These are phyloP conservation scores for Alternaria gaisen DNA, from an alignment of 2,329 filamentous ascomycete species.

Conservation along the genomic window DNA sequence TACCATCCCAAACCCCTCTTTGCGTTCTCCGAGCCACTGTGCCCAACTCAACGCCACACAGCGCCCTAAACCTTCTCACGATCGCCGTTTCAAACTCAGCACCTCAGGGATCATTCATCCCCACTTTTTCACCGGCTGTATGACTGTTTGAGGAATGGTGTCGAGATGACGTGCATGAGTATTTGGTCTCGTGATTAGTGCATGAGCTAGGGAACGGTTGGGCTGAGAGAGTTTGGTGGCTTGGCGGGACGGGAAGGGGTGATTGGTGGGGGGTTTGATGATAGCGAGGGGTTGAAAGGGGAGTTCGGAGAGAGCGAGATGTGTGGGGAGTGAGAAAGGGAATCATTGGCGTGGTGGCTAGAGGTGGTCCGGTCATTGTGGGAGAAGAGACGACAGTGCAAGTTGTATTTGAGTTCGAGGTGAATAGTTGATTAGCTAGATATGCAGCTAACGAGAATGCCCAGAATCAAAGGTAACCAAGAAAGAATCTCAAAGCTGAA, in stretches of 20 bases:
- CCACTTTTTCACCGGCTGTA: slow-evolving; percentile 2
- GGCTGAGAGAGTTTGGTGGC: slow-evolving; percentile 2
- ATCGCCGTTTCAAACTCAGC: slow-evolving; percentile 5
- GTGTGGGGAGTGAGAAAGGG: neutral
- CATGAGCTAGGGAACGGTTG: neutral
- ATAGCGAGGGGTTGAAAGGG: neutral
- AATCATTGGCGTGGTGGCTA: neutral
- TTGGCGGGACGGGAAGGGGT: slow-evolving; percentile 9
- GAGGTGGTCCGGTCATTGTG: neutral
- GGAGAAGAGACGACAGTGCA: no score
- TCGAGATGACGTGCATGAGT: slow-evolving; percentile 26
- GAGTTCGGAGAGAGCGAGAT: neutral
- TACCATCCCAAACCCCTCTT: neutral
- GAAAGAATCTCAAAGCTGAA: no score
- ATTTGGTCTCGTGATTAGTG: slow-evolving; percentile 26
- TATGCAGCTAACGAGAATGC: no score
- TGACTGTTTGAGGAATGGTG: slow-evolving; percentile 3
- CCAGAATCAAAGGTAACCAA: no score
- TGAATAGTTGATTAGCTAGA: no score
- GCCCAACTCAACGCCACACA: neutral
- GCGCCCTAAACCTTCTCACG: slow-evolving; percentile 1
- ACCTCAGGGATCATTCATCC: neutral
- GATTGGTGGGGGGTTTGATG: slow-evolving; percentile 16
- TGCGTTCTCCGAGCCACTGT: neutral
- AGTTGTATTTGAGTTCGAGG: no score